phyloP scores from a whole-genome alignment of 345 rosid genomes.

The Eucalyptus lansdowneana region DNA sequence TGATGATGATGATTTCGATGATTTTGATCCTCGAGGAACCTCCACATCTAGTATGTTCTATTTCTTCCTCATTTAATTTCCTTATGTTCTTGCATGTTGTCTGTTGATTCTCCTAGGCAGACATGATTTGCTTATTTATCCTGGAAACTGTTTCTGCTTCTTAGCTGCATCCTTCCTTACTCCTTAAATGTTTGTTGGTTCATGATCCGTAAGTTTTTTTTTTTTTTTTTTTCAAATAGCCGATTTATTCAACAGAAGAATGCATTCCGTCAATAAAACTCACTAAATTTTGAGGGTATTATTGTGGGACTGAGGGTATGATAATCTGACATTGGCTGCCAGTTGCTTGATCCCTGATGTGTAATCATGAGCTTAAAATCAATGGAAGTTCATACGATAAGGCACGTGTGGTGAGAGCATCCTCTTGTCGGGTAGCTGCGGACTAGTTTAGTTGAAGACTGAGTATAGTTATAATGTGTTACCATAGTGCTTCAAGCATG shows the following conservation, averaged over 20 bases:
- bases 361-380: not conserved
- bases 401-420: not conserved
- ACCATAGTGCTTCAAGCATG: not conserved
- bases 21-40: constrained; percentile 94
- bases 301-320: not conserved
- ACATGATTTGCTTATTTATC: not conserved
- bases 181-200: not conserved
- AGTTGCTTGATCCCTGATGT: not conserved
- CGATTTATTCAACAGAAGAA: not conserved
- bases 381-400: not conserved
- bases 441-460: not conserved
- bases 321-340: not conserved
- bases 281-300: not conserved
- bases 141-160: not conserved
- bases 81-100: not conserved
- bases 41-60: constrained; percentile 55
- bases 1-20: constrained; percentile 61
- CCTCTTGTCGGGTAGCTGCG: not conserved
- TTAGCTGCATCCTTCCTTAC: not conserved
- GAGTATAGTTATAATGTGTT: not conserved
- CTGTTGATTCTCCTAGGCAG: not conserved
- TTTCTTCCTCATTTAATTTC: not conserved
- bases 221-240: not conserved
- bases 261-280: not conserved
- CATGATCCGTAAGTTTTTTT: not conserved